phyloP scores from a whole-genome alignment of 2,329 filamentous ascomycete genomes.

The Fusarium caatingaense region DNA sequence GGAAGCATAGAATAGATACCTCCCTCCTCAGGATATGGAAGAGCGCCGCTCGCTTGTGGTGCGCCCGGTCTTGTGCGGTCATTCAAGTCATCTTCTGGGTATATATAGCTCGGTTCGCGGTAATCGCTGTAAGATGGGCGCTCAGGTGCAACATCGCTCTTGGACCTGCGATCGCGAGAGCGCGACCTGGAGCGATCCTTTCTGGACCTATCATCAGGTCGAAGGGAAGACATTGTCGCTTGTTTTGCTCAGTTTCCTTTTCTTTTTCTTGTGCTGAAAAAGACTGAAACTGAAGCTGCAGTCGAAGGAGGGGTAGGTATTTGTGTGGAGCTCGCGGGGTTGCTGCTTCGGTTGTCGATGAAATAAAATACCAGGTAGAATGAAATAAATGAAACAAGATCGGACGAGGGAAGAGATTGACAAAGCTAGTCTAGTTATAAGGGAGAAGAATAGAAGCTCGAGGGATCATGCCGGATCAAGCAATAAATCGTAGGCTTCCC shows the following conservation, averaged over 20 bases:
- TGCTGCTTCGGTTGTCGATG: background rate
- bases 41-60: conserved; percentile 48
- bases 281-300: conserved; percentile 16
- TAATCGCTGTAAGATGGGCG: conserved; percentile 53
- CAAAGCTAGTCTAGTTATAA: background rate
- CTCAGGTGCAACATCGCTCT: conserved; percentile 48
- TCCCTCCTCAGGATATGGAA: conserved; percentile 56
- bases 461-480: conserved; percentile 25
- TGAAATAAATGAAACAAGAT: background rate
- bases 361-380: background rate
- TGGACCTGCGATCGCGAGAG: conserved; percentile 53
- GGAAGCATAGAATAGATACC: conserved; percentile 54
- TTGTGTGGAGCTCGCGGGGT: conserved; percentile 22
- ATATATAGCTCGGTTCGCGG: conserved; percentile 57
- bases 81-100: conserved; percentile 57
- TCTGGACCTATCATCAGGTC: conserved; percentile 58
- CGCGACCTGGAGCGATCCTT: conserved; percentile 62
- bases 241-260: background rate
- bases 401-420: background rate
- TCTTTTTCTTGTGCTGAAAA: conserved; percentile 3
- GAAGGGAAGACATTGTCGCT: conserved; percentile 64
- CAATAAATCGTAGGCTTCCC: conserved; percentile 1
- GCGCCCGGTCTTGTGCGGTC: conserved; percentile 50
- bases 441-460: conserved; percentile 12
- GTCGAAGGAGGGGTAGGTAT: conserved; percentile 30